Base-by-base conservation (phyloP, 2,329 filamentous ascomycete species). In the Dryadomyces quercus-mongolicae region DNA sequence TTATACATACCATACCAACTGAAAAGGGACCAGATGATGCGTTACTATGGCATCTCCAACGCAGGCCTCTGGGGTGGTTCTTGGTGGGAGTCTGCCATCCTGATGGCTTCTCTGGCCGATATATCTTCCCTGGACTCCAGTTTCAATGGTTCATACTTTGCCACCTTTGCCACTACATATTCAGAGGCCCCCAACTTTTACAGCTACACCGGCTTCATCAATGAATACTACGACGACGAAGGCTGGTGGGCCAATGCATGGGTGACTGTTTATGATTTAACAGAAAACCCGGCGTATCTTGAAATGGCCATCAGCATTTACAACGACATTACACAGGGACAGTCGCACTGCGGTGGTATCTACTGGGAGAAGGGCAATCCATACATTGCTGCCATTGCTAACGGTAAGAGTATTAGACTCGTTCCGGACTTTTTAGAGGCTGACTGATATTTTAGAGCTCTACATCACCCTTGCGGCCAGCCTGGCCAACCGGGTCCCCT, bases 401-500 rank as follows among this genome's bases (percentile, higher is more conserved):
- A 53, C 21, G 52, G 40, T 43, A 40, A 5, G 15, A 40, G 10
- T 9, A 4, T 8, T 9, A 9, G 15, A 16, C 36, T 5, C 25
- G 25, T 31, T 31, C 8, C 25, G 4, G 4, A 31, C 4, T 31
- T 31, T 31, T 31, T 31, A 31, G 25, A 31, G 25, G 8, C 25
- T 31, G 25, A 31, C 25, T 8, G 25, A 31, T n/a, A 8, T 31
- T 31, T 31, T n/a, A 52, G 43, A 54, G 65, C 70, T 81, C 36
- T 78, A 79, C 62, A 68, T 81, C 47, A 68, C 71, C 40, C 70
- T 78, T 1, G 75, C 76, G 16, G 74, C 77, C 49, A 68, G 75
- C 51, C 67, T 83, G 49, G 76, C 75, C 56, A 72, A 76, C 64
- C 69, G 78, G 22, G 62, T 76, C 51, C 62, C 68, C 1, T 62